Base-by-base conservation (phyloP, 148 eudicot species). In the Limonium bicolor region DNA sequence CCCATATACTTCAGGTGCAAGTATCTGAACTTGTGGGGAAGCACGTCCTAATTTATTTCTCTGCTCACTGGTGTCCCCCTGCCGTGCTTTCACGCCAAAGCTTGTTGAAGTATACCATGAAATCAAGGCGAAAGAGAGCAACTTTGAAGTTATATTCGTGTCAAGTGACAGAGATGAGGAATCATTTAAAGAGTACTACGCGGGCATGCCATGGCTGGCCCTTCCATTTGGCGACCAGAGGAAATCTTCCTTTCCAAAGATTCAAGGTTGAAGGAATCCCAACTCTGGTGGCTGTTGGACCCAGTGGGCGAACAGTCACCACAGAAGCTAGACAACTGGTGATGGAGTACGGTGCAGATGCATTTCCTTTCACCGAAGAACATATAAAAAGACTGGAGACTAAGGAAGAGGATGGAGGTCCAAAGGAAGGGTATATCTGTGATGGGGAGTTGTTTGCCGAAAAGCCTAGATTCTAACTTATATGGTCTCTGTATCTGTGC, bases 21-120 rank as follows among this genome's bases (percentile, higher is more conserved):
- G 53, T 75, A 44, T 70, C 71, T 27, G 32, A 70, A 28, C 77
- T 70, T 43, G 63, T 70, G n/a, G 77, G 77, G 7, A 67, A 64
- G 50, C 63, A 57, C 6, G 58, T 74, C 17, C 76, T 74, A 10
- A 60, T 74, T 2, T 74, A 70, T 41, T 71, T 75, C 62, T 75
- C 82, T 5, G 82, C 74, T 15, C 74, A 76, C 19, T 71, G 82
- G 77, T 71, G 82, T 43, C 67, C 74, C 14, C 77, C 77, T 69
- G 75, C 47, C 80, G 73, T 2, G 61, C 55, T 13, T 74, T 74
- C 25, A 47, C 72, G n/a, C 72, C 77, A 22, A 61, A 68, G 40
- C 72, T 71, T 24, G 43, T 68, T 0, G 45, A 71, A 48, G 48
- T 45, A 12, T 76, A 71, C 55, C 16, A 68, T 38, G 54, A 71